Evolutionary conservation across 2,329 filamentous ascomycete species (phyloP), one percentile per base, ranked within the genome.

Genomic region (Nigrospora oryzae): DNA sequence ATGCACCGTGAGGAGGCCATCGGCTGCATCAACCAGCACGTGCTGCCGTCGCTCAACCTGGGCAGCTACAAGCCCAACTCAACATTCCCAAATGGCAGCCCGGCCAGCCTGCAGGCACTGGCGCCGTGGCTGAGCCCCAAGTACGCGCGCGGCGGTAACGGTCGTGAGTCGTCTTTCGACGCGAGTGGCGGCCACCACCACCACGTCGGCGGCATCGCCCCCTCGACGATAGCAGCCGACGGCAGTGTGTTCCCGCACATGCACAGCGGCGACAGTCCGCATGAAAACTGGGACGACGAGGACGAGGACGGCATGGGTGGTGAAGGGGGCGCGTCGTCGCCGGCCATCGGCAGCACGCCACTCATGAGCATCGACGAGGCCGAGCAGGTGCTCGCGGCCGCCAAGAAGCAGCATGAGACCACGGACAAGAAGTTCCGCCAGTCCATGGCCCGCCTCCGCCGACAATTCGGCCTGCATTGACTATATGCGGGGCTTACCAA

Each of bases 1-100:
- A 78, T 84, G 51, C 79, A 81, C 59, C 74, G 79, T 12, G 79
- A 84, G 53, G 80, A 83, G 55, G 79, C 79, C 1, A 73, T 84
- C 36, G 76, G 74, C 59, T 84, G 83, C 61, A 83, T 84, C 62
- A 84, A 84, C 59, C 80, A 84, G 60, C 82, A 81, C 51, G 77
- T 84, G 2, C 66, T 84, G 32, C 80, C 81, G 15, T 72, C 74
- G 4, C 67, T 80, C 14, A 78, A 77, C 51, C 64, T 78, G 3
- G 72, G 72, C 35, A 68, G 67, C 28, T 67, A 69, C 45, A 74
- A 72, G 47, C 52, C 53, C n/a, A 51, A 53, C 37, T 45, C 55
- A 5, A 46, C 51, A 23, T 56, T 57, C 28, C 43, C 65, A 11
- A 69, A 68, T 51, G 63, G 66, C 11, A 69, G 70, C 42, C 68